A percentile compares a stretch with the other conserved stretches of the same genome.
Conservation (phyloP, 2,329 filamentous ascomycete species). For the Fusarium sp. region DNA sequence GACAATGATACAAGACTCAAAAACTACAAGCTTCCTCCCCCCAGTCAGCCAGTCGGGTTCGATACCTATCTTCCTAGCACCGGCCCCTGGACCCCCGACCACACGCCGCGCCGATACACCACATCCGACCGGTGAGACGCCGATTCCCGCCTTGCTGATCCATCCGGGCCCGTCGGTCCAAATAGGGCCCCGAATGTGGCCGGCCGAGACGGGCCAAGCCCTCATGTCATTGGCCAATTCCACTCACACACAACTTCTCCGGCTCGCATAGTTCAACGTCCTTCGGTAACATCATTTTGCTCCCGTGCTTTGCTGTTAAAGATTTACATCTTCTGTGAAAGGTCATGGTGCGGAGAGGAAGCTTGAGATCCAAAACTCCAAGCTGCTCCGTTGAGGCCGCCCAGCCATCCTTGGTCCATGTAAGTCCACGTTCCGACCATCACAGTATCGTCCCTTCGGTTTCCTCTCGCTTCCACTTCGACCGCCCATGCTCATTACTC, state of each 20-base stretch:
- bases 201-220: constrained; percentile 25
- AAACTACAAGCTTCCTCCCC: background rate
- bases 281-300: background rate
- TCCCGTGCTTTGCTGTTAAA: background rate
- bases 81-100: background rate
- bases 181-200: constrained; percentile 9
- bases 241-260: constrained; percentile 8
- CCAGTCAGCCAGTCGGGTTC: background rate
- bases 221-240: constrained; percentile 22
- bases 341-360: constrained; percentile 3
- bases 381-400: background rate
- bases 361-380: constrained; percentile 7
- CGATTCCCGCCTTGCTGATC: constrained; percentile 6
- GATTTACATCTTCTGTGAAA: background rate
- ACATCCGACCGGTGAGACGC: background rate
- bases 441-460: constrained; percentile 24
- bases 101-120: constrained; percentile 5
- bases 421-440: constrained; percentile 8
- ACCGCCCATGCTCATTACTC: constrained; percentile 34
- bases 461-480: constrained; percentile 16
- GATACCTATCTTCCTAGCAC: background rate
- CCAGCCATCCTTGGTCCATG: constrained; percentile 3
- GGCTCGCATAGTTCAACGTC: constrained; percentile 14
- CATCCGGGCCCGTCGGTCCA: constrained; percentile 6
- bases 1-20: background rate